A percentile compares a stretch with the other conserved stretches of the same genome.
phyloP scores from a whole-genome alignment of 2,329 filamentous ascomycete species.

The Hypocreales sp. region DNA sequence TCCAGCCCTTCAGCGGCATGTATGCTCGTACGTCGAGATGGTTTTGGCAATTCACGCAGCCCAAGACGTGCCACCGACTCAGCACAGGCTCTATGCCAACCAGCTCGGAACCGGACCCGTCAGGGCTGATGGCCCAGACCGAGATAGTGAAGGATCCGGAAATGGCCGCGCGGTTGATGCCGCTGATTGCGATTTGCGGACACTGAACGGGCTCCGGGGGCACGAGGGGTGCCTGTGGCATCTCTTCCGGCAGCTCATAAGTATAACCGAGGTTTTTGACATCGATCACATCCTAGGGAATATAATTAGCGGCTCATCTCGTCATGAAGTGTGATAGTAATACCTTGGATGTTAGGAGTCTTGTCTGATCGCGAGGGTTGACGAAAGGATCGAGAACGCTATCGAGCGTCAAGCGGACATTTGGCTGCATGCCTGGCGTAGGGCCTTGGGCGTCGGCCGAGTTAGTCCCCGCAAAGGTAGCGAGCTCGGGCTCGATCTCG shows the following conservation, averaged over 20 bases:
- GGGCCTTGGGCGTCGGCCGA: conserved; percentile 4
- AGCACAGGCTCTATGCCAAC: conserved; percentile 8
- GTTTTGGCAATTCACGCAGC: conserved; percentile 11
- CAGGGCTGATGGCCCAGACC: conserved; percentile 3
- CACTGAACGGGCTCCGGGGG: not conserved
- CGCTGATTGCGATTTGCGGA: conserved; percentile 3
- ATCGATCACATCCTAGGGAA: conserved; percentile 1
- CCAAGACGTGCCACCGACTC: conserved; percentile 9
- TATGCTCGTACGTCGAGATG: conserved; percentile 6
- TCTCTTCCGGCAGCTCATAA: conserved; percentile 2
- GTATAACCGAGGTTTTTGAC: conserved; percentile 6
- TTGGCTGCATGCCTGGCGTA: conserved; percentile 2
- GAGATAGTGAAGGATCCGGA: conserved; percentile 10
- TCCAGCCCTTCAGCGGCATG: conserved; percentile 2
- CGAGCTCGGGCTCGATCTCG: conserved; percentile 1
- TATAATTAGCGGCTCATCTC: too few relatives aligned
- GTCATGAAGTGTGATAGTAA: not conserved
- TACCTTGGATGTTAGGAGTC: not conserved
- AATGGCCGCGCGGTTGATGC: conserved; percentile 7
- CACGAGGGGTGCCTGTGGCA: not conserved
- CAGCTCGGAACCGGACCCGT: not conserved
- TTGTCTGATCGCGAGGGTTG: not conserved
- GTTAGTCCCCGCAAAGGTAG: conserved; percentile 5
- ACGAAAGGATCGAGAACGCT: conserved; percentile 6
- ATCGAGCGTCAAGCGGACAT: conserved; percentile 2